A percentile compares a stretch with the other conserved stretches of the same genome.
These are phyloP conservation scores for Oryza longistaminata DNA, from an alignment of 176 grass and related monocot genomes.

Conservation along the genomic window DNA sequence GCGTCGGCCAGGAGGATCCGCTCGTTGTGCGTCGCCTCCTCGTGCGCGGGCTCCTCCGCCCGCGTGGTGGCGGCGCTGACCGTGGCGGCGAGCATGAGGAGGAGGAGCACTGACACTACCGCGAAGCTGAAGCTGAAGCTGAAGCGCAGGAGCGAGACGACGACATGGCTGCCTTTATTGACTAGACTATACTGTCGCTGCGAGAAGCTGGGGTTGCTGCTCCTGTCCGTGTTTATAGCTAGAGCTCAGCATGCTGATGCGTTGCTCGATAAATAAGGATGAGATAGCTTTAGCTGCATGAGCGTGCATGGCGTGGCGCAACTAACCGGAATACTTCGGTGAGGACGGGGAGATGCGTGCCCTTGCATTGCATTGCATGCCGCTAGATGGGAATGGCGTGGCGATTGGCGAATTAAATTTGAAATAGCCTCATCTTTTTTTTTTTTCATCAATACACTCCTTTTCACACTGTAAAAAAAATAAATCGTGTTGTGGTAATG, in stretches of 20 bases:
- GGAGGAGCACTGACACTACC: conserved; percentile 9
- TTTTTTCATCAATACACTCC: no score
- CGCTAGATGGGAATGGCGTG: no score
- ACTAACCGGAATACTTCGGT: conserved; percentile 11
- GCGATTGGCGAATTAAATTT: no score
- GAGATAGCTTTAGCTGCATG: not conserved
- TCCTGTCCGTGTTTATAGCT: conserved; percentile 11
- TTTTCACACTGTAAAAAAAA: no score
- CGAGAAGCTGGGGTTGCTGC: not conserved
- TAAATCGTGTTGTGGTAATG: no score
- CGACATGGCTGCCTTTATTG: conserved; percentile 23
- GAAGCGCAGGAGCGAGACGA: conserved; percentile 8
- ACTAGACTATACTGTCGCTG: not conserved
- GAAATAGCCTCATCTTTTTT: no score
- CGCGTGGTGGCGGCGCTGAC: not conserved
- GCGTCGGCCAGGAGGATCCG: not conserved
- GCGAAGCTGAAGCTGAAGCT: not conserved
- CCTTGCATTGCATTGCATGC: not conserved
- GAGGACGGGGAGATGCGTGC: not conserved
- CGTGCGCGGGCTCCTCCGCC: not conserved
- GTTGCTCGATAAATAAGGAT: no score
- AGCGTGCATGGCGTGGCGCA: not conserved
- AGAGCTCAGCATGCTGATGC: not conserved
- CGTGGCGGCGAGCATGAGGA: conserved; percentile 35
- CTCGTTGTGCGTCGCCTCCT: not conserved